Conservation (phyloP, 345 rosid species). For the Salix exigua region DNA sequence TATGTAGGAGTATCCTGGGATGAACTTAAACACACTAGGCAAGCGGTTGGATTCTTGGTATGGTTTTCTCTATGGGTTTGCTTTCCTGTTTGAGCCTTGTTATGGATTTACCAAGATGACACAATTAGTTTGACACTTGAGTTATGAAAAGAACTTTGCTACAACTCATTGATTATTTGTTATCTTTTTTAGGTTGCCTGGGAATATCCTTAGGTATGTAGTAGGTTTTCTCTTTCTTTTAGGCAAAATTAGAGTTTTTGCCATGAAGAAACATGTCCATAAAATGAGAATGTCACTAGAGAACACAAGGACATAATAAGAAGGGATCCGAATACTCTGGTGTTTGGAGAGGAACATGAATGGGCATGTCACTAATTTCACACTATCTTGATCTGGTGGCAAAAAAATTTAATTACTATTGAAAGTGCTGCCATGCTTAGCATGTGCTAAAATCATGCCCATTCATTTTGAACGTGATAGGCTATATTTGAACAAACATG, state of each 20-base stretch:
- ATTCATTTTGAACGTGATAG: not conserved
- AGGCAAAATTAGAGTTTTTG: too few relatives aligned
- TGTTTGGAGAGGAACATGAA: not conserved
- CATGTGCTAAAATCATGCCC: not conserved
- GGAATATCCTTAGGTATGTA: not conserved
- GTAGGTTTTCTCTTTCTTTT: not conserved
- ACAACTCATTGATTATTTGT: not conserved
- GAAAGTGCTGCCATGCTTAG: not conserved
- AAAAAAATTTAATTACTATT: not conserved
- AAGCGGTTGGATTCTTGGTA: slow-evolving; percentile 35
- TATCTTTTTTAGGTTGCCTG: not conserved
- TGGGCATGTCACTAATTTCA: not conserved
- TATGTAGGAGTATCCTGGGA: slow-evolving; percentile 22
- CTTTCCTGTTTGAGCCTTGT: not conserved
- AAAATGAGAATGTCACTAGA: not conserved
- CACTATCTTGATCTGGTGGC: not conserved
- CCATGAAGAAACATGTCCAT: not conserved
- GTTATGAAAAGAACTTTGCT: not conserved
- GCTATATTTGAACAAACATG: not conserved
- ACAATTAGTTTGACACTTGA: not conserved
- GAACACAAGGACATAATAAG: not conserved
- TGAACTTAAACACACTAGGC: slow-evolving; percentile 30
- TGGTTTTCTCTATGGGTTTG: not conserved
- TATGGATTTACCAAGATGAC: not conserved
- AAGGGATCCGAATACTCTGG: not conserved